Evolutionary conservation across 768 basidiomycete genomes (phyloP), one percentile per base, ranked within the genome.

Genomic region (Amanita thiersii): DNA sequence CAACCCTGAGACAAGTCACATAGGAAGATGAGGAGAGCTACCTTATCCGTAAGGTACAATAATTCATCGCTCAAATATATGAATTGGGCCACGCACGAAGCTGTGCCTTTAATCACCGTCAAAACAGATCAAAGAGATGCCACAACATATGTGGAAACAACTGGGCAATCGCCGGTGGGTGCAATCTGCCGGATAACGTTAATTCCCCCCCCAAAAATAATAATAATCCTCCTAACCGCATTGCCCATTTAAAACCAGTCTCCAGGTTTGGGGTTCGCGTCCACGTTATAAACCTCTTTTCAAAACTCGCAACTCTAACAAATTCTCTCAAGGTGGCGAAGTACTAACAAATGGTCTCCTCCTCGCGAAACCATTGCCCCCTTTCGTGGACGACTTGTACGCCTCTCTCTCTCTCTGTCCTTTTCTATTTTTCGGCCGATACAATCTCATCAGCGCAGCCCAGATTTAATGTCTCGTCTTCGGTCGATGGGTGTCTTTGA

Each of bases 121-220:
- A n/a, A 23, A 24, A 41, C 45, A 93, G 91, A 87, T 93, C 46
- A 54, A 61, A 29, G 86, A 86, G 50, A 75, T 80, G 2, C 83
- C 89, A n/a, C 77, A 75, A 51, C 79, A 76, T 19, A 84, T 76
- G 56, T 93, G 90, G 90, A 91, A 81, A 57, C 73, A 69, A 9
- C 65, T 88, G 8, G 65, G 72, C 3, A 84, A 84, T 49, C 71
- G 87, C 44, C 70, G 88, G 77, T 79, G 54, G 50, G 76, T 62
- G n/a, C n/a, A n/a, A n/a, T n/a, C n/a, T n/a, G n/a, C n/a, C n/a
- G n/a, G n/a, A n/a, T n/a, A n/a, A n/a, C n/a, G n/a, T n/a, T n/a
- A n/a, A n/a, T n/a, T n/a, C n/a, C n/a, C n/a, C n/a, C n/a, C n/a
- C n/a, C n/a, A n/a, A n/a, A 17, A 14, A 40, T 44, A 9, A 37